Percentiles rank a stretch among this genome's conserved stretches.
phyloP scores from a whole-genome alignment of 2,329 filamentous ascomycete genomes.

The Albophoma yamanashiensis region DNA sequence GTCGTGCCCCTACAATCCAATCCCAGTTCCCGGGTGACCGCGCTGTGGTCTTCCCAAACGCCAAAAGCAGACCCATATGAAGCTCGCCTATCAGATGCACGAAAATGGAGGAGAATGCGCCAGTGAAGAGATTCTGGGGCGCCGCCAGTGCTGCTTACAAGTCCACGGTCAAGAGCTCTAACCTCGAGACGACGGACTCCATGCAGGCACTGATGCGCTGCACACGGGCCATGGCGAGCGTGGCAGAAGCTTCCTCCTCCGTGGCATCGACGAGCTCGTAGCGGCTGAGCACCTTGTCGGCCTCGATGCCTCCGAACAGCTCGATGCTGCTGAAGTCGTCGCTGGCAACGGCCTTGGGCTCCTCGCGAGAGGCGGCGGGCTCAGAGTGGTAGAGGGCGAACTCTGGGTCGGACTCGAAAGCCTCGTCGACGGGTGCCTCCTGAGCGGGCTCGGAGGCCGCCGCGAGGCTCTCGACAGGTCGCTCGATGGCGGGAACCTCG shows the following conservation, averaged over 20 bases:
- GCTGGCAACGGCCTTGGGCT: conserved; percentile 28
- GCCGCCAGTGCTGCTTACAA: conserved; percentile 11
- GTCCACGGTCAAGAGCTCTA: conserved; percentile 25
- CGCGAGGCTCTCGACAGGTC: conserved; percentile 25
- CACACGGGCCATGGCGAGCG: conserved; percentile 36
- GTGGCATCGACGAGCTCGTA: conserved; percentile 54
- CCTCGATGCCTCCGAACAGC: conserved; percentile 42
- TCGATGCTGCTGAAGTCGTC: conserved; percentile 28
- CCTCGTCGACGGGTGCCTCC: conserved; percentile 30
- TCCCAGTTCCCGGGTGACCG: not conserved
- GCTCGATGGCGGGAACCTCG: conserved; percentile 42
- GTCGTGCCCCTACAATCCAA: not conserved
- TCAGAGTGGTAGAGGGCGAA: conserved; percentile 50
- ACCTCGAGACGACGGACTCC: conserved; percentile 22
- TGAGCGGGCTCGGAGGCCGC: conserved; percentile 16
- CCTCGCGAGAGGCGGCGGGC: conserved; percentile 11
- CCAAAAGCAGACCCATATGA: not conserved
- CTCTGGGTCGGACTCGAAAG: conserved; percentile 52
- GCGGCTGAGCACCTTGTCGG: conserved; percentile 53
- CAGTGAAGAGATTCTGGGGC: not conserved
- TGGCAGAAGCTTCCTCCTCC: conserved; percentile 34
- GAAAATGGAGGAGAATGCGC: conserved; percentile 1
- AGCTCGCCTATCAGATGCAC: conserved; percentile 1
- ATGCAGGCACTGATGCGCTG: conserved; percentile 33
- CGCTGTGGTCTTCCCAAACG: conserved; percentile 2